Base-by-base conservation (phyloP, 2,329 filamentous ascomycete species). In the Aspergillus calidoustus region DNA sequence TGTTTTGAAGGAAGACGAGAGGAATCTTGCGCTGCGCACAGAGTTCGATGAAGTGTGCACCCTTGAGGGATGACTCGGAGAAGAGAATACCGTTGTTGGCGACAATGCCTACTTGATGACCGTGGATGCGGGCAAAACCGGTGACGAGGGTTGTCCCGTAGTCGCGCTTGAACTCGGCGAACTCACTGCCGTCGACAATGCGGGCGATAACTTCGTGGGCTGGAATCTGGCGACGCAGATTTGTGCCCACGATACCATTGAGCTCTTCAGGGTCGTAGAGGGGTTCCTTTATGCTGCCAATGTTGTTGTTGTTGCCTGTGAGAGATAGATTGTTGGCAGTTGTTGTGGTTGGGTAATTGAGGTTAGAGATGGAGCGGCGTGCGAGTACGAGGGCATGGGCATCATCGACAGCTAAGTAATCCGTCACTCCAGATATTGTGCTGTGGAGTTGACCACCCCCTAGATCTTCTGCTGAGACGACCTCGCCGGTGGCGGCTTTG, bases 51-150 rank as follows among this genome's bases (percentile, higher is more conserved):
- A 99, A 99, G 80, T 99, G 95, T 0, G 95, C 93, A 41, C 93
- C 95, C 80, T 99, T 99, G 64, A 97, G 84, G 8, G 92, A 89
- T 9, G 91, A 93, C 55, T 93, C 87, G 59, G 91, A 92, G 82
- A 98, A 96, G 7, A 99, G 84, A 70, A 98, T 97, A 58, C 95
- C 95, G 71, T 97, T 95, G 81, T 98, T 98, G 65, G 94, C 94
- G 19, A 99, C 84, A 71, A 99, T 96, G 65, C 94, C 94, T 19
- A 98, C 92, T 57, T 87, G 91, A 67, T 96, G 91, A 48, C 93
- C 93, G 77, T 97, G 91, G 73, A 98, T 96, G 69, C 84, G 85
- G 1, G 92, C 94, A 74, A 98, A 97, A 46, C 94, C 92, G 0
- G 94, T 97, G 51, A 97, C 91, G 7, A 99, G 86, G 0, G 93